phyloP scores from a whole-genome alignment of 768 basidiomycete species.

The Heimioporus sp. region DNA sequence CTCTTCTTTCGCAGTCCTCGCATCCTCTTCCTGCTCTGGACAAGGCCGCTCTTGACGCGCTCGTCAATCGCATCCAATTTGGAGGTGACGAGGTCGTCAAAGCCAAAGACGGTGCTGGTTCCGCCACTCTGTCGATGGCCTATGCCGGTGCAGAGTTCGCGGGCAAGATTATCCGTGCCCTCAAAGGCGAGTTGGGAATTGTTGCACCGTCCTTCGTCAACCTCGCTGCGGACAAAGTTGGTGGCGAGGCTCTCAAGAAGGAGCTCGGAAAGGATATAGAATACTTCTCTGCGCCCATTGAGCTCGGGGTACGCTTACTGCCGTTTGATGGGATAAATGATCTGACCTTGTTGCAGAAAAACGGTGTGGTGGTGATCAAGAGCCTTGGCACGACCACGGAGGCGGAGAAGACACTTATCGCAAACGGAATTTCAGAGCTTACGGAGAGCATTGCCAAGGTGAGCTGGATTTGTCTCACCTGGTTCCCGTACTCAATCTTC shows the following conservation, averaged over 20 bases:
- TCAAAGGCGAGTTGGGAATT: constrained; percentile 87
- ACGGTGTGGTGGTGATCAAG: constrained; percentile 80
- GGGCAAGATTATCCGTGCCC: constrained; percentile 73
- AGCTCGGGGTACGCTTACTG: constrained; percentile 68
- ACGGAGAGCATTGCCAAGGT: constrained; percentile 69
- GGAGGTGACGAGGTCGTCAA: constrained; percentile 98
- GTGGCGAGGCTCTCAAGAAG: constrained; percentile 70
- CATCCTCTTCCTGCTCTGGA: constrained; percentile 65
- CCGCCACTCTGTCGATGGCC: constrained; percentile 96
- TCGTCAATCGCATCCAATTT: constrained; percentile 88
- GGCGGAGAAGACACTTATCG: constrained; percentile 73
- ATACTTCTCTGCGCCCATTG: constrained; percentile 87
- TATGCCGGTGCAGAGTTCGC: constrained; percentile 93
- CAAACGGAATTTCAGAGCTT: constrained; percentile 81
- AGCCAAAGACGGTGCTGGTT: constrained; percentile 90
- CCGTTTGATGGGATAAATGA: neutral
- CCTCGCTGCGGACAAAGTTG: constrained; percentile 66
- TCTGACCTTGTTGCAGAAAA: constrained; percentile 44
- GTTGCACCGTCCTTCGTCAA: constrained; percentile 83
- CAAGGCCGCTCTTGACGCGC: constrained; percentile 48
- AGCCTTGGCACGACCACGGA: constrained; percentile 74
- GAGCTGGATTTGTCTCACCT: constrained; percentile 15
- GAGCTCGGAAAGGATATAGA: constrained; percentile 76
- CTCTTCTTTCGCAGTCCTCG: constrained; percentile 88
- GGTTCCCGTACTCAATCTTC: neutral